These are phyloP conservation scores for Camelina hispida DNA, from an alignment of 345 rosid genomes.

Conservation along the genomic window DNA sequence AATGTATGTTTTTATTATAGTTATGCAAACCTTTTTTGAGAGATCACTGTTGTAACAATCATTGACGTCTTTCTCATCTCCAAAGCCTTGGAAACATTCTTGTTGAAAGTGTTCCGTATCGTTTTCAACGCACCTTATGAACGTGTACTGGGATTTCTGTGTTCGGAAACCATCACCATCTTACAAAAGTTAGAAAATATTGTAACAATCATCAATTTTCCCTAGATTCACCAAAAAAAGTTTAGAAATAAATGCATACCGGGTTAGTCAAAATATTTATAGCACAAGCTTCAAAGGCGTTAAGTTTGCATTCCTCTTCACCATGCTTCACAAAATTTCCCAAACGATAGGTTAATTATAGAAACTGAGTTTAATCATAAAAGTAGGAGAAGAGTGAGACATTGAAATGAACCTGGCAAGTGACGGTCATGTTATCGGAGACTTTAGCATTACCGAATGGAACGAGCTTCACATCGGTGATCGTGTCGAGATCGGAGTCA, in stretches of 20 bases:
- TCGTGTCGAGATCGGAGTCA: slow-evolving; percentile 40
- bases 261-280: slow-evolving; percentile 53
- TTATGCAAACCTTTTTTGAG: slow-evolving; percentile 1
- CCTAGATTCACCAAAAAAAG: not conserved
- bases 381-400: not conserved
- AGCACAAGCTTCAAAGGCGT: slow-evolving; percentile 63
- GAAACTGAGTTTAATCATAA: not conserved
- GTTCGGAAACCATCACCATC: not conserved
- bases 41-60: slow-evolving; percentile 31
- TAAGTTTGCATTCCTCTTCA: slow-evolving; percentile 66
- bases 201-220: not conserved
- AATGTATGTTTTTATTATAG: not conserved
- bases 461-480: slow-evolving; percentile 50
- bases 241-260: slow-evolving; percentile 34
- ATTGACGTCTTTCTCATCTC: not conserved
- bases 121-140: slow-evolving; percentile 44
- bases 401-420: slow-evolving; percentile 49
- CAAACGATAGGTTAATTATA: not conserved
- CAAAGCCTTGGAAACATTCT: slow-evolving; percentile 1
- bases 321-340: slow-evolving; percentile 57
- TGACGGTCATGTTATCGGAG: slow-evolving; percentile 22
- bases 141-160: slow-evolving; percentile 54
- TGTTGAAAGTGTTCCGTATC: not conserved
- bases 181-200: not conserved
- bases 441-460: slow-evolving; percentile 56